Evolutionary conservation across 768 basidiomycete species (phyloP).

Genomic region (Termitomyces sp.): DNA sequence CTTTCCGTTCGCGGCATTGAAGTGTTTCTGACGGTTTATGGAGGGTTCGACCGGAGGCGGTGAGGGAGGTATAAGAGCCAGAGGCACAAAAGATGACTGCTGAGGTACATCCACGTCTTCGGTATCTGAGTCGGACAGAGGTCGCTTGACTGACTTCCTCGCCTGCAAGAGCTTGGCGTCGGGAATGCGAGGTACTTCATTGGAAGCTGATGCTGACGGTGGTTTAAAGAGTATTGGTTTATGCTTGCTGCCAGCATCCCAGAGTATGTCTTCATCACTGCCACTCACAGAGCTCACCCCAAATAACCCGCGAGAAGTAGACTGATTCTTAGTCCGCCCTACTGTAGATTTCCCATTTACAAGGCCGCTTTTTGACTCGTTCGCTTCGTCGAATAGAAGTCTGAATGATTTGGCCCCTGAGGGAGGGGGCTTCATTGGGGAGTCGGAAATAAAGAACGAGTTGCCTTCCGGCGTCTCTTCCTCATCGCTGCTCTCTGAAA

Average conservation of each 20-base stretch:
- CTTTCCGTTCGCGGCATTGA: constrained; percentile 33
- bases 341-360: constrained; percentile 3
- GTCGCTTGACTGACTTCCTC: constrained; percentile 34
- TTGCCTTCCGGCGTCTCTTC: constrained; percentile 33
- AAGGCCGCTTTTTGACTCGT: constrained; percentile 6
- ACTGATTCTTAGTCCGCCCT: constrained; percentile 8
- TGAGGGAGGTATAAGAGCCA: constrained; percentile 58
- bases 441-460: constrained; percentile 59
- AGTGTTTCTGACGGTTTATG: constrained; percentile 15
- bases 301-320: constrained; percentile 10
- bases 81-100: constrained; percentile 12
- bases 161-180: not conserved
- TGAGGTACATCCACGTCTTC: constrained; percentile 16
- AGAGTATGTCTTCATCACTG: constrained; percentile 8
- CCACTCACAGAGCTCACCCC: constrained; percentile 1
- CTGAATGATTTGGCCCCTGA: constrained; percentile 58
- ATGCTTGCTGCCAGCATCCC: constrained; percentile 7
- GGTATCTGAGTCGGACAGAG: constrained; percentile 28
- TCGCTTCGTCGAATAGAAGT: constrained; percentile 53
- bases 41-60: constrained; percentile 45
- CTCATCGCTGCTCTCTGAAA: constrained; percentile 25
- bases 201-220: not conserved
- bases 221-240: constrained; percentile 3
- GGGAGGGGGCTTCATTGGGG: constrained; percentile 59
- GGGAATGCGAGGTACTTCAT: not conserved